Conservation (phyloP, 1,284 basidiomycete genomes). For the Leucoagaricus sp. region DNA sequence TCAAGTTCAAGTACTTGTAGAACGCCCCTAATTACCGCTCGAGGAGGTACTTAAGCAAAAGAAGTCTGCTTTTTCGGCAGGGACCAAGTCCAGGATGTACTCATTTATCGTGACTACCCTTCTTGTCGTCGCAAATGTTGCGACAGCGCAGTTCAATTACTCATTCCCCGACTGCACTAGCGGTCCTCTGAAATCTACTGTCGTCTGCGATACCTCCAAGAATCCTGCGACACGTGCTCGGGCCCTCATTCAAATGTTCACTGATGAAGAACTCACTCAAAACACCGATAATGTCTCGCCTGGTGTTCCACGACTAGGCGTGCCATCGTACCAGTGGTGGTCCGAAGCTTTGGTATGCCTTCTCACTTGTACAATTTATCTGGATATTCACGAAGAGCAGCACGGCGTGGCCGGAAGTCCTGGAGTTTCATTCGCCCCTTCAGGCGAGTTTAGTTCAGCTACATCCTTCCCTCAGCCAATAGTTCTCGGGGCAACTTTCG, state of each 20-base stretch:
- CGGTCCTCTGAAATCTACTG: constrained; percentile 44
- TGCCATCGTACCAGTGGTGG: constrained; percentile 58
- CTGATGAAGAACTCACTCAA: constrained; percentile 48
- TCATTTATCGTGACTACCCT: constrained; percentile 9
- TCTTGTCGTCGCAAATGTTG: constrained; percentile 16
- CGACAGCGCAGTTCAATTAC: constrained; percentile 26
- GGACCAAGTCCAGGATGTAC: not conserved
- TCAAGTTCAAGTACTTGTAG: not conserved
- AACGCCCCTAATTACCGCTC: not conserved
- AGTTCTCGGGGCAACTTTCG: constrained; percentile 89
- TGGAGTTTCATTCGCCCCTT: constrained; percentile 48
- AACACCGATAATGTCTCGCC: constrained; percentile 51
- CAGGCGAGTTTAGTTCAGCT: constrained; percentile 53
- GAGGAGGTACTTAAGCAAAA: not conserved
- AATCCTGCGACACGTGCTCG: constrained; percentile 47
- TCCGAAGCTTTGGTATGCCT: constrained; percentile 48
- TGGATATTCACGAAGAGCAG: constrained; percentile 25
- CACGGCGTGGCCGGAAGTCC: constrained; percentile 55
- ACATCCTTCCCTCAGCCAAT: constrained; percentile 77
- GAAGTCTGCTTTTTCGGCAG: not conserved
- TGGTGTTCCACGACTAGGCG: constrained; percentile 51
- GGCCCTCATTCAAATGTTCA: constrained; percentile 48
- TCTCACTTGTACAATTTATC: not conserved
- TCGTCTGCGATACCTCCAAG: constrained; percentile 49
- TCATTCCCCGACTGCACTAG: constrained; percentile 50